Base-by-base conservation (phyloP, 2,329 filamentous ascomycete species). In the Elsinoe ampelina region DNA sequence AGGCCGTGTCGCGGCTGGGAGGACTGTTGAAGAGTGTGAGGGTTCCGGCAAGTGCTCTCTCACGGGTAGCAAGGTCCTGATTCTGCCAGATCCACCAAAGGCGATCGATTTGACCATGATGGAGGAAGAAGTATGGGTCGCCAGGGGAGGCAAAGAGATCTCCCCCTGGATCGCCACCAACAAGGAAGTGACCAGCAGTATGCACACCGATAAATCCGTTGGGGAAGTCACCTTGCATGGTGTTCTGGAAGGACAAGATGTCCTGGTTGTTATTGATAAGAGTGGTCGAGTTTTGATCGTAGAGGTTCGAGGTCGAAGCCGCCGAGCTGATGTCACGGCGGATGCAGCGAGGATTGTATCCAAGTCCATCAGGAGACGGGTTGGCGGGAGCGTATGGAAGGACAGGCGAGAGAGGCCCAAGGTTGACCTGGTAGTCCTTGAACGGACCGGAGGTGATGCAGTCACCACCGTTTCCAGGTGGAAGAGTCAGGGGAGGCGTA, bases 21-120 rank as follows among this genome's bases (percentile, higher is more conserved):
- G 75, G 75, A 0, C 57, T 30, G 56, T 77, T 75, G 59, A 73
- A 64, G 34, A 76, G 65, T 0, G 75, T 77, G 12, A 71, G 67
- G 1, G 73, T 75, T 1, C 72, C 75, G 1, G 65, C 70, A 42
- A 77, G 65, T 4, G 63, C 67, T 57, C 65, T 61, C 15, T 64
- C 66, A 6, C 75, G 64, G 7, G 64, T 67, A 51, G 60, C 58
- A 5, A 69, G 61, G 50, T 77, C 70, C 54, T 70, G 63, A 58
- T 72, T 75, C 64, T 79, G 76, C 77, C 77, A 79, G 12, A 73
- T 75, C 73, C 73, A 77, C 66, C 70, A 79, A 2, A 70, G 63
- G 2, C 75, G 68, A 60, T 79, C 77, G 22, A 79, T 73, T 66
- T 72, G 71, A 1, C 69, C 69, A 58, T 78, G 76, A 60, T 78